Percentiles rank a stretch among this genome's conserved stretches.
These are phyloP conservation scores for Chaetomium fimeti DNA, from an alignment of 495 filamentous ascomycete genomes.

Conservation along the genomic window DNA sequence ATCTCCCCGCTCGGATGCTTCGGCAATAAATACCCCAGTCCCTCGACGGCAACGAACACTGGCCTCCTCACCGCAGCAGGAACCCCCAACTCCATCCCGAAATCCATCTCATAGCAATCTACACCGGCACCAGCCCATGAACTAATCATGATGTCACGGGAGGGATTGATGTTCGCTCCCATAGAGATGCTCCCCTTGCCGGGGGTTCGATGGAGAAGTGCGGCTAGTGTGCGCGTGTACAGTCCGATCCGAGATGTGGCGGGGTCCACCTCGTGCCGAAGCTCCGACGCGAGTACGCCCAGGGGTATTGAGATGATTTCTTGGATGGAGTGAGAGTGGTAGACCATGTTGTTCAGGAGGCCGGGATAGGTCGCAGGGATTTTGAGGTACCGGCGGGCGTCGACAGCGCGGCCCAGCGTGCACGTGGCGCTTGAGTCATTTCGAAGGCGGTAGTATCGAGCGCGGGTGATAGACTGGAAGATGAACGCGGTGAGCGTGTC, in stretches of 20 bases:
- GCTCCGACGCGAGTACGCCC: slow-evolving; percentile 42
- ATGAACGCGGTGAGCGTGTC: slow-evolving; percentile 54
- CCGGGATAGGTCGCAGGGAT: slow-evolving; percentile 50
- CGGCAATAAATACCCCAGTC: slow-evolving; percentile 52
- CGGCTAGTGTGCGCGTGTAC: slow-evolving; percentile 46
- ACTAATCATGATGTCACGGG: slow-evolving; percentile 50
- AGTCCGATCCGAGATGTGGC: slow-evolving; percentile 31
- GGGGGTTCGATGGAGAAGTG: slow-evolving; percentile 35
- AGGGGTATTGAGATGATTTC: slow-evolving; percentile 39
- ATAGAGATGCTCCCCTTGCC: slow-evolving; percentile 38
- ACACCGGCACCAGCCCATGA: slow-evolving; percentile 53
- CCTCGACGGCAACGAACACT: slow-evolving; percentile 44
- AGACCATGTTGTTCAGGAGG: slow-evolving; percentile 45
- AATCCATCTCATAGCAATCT: slow-evolving; percentile 45
- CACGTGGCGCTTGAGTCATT: slow-evolving; percentile 22
- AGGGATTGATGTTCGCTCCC: slow-evolving; percentile 29
- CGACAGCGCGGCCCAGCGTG: slow-evolving; percentile 53
- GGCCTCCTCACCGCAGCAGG: slow-evolving; percentile 53
- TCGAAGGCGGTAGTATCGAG: slow-evolving; percentile 42
- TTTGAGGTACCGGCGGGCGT: slow-evolving; percentile 47
- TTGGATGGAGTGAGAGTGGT: slow-evolving; percentile 35
- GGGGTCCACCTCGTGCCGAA: slow-evolving; percentile 48
- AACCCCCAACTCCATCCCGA: slow-evolving; percentile 49
- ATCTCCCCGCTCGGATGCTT: slow-evolving; percentile 43
- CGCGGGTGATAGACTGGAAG: slow-evolving; percentile 51